These are phyloP conservation scores for Prunus campanulata DNA, from an alignment of 306 rosid genomes.

Conservation along the genomic window DNA sequence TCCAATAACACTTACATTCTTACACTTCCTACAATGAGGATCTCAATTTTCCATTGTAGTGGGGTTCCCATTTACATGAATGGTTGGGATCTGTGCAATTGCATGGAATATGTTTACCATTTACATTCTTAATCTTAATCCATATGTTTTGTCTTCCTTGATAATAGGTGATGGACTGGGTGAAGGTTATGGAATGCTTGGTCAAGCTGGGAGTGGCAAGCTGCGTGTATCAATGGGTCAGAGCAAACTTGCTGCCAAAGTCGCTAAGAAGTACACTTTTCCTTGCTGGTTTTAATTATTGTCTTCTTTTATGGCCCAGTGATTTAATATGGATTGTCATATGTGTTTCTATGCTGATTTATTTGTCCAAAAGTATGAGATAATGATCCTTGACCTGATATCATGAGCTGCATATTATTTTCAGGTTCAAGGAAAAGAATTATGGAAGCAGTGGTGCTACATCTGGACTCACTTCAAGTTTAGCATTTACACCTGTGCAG, in stretches of 20 bases:
- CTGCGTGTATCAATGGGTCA: constrained; percentile 83
- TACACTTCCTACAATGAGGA: neutral
- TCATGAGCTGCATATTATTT: constrained; percentile 13
- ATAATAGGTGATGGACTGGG: constrained; percentile 89
- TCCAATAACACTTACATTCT: neutral
- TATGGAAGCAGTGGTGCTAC: constrained; percentile 95
- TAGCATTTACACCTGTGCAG: constrained; percentile 98
- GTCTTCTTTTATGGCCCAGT: neutral
- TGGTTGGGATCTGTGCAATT: neutral
- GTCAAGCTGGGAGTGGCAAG: constrained; percentile 99
- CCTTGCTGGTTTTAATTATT: neutral
- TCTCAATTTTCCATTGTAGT: neutral
- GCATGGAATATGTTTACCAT: neutral
- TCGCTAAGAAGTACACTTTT: constrained; percentile 66
- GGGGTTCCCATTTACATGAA: neutral
- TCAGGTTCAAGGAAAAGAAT: constrained; percentile 85
- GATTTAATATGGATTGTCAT: neutral
- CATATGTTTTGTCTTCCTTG: constrained; percentile 24
- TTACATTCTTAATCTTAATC: neutral
- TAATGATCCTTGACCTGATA: neutral
- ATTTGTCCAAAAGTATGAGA: neutral
- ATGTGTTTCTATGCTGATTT: neutral
- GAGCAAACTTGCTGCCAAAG: constrained; percentile 91
- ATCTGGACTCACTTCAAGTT: constrained; percentile 86
- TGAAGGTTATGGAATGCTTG: constrained; percentile 98